Percentiles rank a stretch among this genome's conserved stretches.
phyloP scores from a whole-genome alignment of 2,329 filamentous ascomycete species.

The Cladophialophora chaetospira region DNA sequence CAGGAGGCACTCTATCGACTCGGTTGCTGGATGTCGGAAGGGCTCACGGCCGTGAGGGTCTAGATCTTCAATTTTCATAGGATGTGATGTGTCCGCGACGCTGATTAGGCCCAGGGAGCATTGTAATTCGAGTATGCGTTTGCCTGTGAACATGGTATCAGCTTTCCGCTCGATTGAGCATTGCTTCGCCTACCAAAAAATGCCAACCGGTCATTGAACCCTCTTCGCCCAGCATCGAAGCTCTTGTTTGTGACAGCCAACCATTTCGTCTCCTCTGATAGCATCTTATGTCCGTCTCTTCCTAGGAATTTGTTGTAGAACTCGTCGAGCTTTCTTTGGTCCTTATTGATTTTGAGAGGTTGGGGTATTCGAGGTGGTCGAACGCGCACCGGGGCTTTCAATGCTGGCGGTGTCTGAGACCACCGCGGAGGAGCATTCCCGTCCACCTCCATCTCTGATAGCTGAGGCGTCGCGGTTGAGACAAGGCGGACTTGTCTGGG shows the following conservation, averaged over 20 bases:
- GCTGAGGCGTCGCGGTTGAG: constrained; percentile 23
- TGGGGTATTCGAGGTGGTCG: constrained; percentile 37
- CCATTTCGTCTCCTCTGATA: constrained; percentile 95
- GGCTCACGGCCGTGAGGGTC: constrained; percentile 63
- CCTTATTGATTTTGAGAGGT: constrained; percentile 69
- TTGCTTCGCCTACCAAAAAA: constrained; percentile 67
- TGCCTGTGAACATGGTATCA: constrained; percentile 49
- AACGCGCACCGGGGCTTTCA: constrained; percentile 65
- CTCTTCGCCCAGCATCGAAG: constrained; percentile 91
- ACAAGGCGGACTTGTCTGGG: constrained; percentile 25
- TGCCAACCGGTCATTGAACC: constrained; percentile 92
- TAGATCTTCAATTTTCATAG: constrained; percentile 36
- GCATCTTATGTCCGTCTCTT: constrained; percentile 67
- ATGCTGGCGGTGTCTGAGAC: constrained; percentile 68
- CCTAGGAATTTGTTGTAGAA: constrained; percentile 80
- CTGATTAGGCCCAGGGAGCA: constrained; percentile 63
- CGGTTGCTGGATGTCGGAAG: constrained; percentile 70
- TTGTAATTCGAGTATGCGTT: constrained; percentile 66
- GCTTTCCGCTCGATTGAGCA: background rate
- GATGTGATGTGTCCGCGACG: constrained; percentile 39
- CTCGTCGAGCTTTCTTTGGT: constrained; percentile 71
- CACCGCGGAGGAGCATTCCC: constrained; percentile 58
- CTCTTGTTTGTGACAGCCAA: constrained; percentile 96
- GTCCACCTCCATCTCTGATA: constrained; percentile 29
- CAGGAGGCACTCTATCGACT: constrained; percentile 72